Base-by-base conservation (phyloP, 208 protist species). In the Leishmania lainsoni region DNA sequence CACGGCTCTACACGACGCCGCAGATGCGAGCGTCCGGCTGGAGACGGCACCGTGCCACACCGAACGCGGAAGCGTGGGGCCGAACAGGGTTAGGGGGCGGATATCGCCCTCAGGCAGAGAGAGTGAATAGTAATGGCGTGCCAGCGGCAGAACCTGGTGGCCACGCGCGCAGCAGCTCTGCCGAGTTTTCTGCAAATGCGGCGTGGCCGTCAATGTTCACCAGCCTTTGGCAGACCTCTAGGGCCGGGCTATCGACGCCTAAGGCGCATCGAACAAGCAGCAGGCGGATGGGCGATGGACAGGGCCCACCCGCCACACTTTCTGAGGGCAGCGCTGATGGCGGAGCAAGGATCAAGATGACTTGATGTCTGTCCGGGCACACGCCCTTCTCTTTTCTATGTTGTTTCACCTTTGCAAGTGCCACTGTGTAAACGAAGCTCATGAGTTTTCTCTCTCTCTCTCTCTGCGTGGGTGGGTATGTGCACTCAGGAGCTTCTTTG, bases 1-100 rank as follows among this genome's bases (percentile, higher is more conserved):
- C 14, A 2, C 76, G 81, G 4, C 76, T 79, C 63, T 49, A 72
- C 76, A 51, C 66, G 6, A 75, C 79, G 22, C 81, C 48, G 4
- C 76, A 85, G 72, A 10, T 85, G 45, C 81, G 81, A 0, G 77
- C 77, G 12, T 85, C 81, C 6, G 72, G 76, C 52, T 85, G 81
- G 81, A 71, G 71, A 22, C 70, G 68, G 76, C 81, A 48, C 54
- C 73, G 73, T 26, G 6, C 71, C 32, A 65, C 32, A 22, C 14
- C 29, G 70, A 35, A 17, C 48, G 39, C 3, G 48, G 26, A 42
- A 14, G 39, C 20, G 35, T 16, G 20, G 17, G 39, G 39, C 20
- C 39, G 68, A 49, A 20, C 22, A 8, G 39, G 17, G 35, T 5
- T 20, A 32, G 16, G 70, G n/a, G n/a, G 48, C n/a, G 2, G 48